phyloP scores from a whole-genome alignment of 257 asterid species.

The Voacanga thouarsii region DNA sequence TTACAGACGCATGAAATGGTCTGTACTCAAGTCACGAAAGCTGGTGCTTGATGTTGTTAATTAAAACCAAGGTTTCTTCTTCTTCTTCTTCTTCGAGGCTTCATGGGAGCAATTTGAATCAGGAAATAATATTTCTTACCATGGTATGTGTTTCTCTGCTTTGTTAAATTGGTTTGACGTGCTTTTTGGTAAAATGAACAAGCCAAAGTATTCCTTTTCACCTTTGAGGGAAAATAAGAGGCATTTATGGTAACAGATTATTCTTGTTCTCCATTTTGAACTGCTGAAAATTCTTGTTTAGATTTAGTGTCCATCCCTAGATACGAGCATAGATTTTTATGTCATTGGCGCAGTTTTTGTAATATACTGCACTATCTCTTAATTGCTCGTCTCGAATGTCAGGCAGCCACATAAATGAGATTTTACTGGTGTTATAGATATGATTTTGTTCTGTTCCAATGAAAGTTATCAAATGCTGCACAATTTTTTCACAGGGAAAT shows the following conservation, averaged over 20 bases:
- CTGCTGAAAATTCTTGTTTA: background rate
- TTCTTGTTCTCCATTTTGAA: slow-evolving; percentile 4
- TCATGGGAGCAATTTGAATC: slow-evolving; percentile 7
- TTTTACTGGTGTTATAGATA: background rate
- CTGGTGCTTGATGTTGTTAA: slow-evolving; percentile 76
- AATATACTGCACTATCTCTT: background rate
- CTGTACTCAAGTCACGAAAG: slow-evolving; percentile 70
- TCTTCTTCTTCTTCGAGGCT: background rate
- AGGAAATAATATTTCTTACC: slow-evolving; percentile 14
- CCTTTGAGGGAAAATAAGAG: slow-evolving; percentile 12
- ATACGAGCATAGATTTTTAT: background rate
- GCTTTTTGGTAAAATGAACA: slow-evolving; percentile 13
- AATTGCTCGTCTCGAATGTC: background rate
- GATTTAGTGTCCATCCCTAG: background rate
- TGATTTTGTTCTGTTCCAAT: background rate
- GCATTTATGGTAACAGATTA: background rate
- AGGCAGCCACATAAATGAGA: background rate
- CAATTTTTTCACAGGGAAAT: too few species aligned
- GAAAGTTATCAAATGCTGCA: background rate
- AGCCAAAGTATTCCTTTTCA: slow-evolving; percentile 9
- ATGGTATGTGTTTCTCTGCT: background rate
- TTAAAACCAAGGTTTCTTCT: slow-evolving; percentile 19
- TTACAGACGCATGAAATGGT: slow-evolving; percentile 75
- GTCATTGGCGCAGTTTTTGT: background rate
- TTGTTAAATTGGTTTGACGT: background rate